These are phyloP conservation scores for Triangularia verruculosa DNA, from an alignment of 2,329 filamentous ascomycete genomes.

Conservation along the genomic window DNA sequence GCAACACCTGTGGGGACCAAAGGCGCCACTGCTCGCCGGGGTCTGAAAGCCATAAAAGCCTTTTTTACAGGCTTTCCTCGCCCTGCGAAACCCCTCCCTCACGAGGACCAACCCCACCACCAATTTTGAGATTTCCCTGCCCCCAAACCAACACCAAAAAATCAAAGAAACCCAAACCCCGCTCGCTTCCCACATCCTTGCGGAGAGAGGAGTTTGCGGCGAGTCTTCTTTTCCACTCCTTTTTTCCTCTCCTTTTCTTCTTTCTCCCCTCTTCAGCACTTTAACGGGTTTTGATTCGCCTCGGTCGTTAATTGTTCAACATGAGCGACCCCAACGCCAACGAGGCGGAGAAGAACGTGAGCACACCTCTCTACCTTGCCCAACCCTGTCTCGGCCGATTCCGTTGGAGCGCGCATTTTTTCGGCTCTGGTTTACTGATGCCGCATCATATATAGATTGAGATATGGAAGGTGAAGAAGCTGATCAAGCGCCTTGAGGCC, in stretches of 20 bases:
- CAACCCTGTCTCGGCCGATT: neutral
- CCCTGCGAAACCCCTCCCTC: slow-evolving; percentile 27
- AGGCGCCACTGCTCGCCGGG: slow-evolving; percentile 14
- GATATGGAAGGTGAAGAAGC: slow-evolving; percentile 98
- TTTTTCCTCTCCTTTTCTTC: slow-evolving; percentile 22
- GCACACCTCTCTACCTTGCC: slow-evolving; percentile 30
- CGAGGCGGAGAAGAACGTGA: slow-evolving; percentile 95
- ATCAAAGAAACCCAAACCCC: slow-evolving; percentile 7
- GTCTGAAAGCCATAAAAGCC: slow-evolving; percentile 21
- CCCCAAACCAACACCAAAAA: slow-evolving; percentile 13
- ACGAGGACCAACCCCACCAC: slow-evolving; percentile 26
- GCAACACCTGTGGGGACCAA: slow-evolving; percentile 12
- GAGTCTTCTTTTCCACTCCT: slow-evolving; percentile 22
- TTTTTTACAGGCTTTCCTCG: slow-evolving; percentile 11
- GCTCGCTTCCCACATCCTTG: slow-evolving; percentile 13
- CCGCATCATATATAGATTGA: slow-evolving; percentile 51
- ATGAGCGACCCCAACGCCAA: slow-evolving; percentile 86
- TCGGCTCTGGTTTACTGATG: slow-evolving; percentile 19
- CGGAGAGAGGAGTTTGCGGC: slow-evolving; percentile 22
- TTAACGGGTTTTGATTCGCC: neutral
- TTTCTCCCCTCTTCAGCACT: slow-evolving; percentile 6
- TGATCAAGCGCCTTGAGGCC: slow-evolving; percentile 97
- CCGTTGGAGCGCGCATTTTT: neutral
- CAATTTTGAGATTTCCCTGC: slow-evolving; percentile 21
- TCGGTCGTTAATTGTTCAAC: slow-evolving; percentile 42